Base-by-base conservation (phyloP, 78 protist genomes). In the Anaeramoeba flamelloides region DNA sequence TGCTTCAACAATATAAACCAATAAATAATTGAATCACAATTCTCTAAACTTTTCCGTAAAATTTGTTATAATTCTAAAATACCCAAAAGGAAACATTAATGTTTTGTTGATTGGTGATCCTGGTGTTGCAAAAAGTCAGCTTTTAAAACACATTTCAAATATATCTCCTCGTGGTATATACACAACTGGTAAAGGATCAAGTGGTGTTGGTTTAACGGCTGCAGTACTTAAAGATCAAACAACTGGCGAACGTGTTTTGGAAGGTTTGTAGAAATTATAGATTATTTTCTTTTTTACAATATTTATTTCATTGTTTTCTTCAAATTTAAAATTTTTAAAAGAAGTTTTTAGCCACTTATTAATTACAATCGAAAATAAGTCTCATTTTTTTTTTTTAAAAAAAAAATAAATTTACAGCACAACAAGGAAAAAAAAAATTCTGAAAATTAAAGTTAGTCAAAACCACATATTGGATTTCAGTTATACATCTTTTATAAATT, bases 121-220 rank as follows among this genome's bases (percentile, higher is more conserved):
- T 1, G 99, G 99, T n/a, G 99, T 98, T 1, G 99, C 99, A 78
- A 98, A 98, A 88, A 87, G 94, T 38, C 99, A 98, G 86, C 77
- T 97, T 38, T 90, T 96, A 38, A 92, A 92, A 84, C 78, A 83
- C 36, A 33, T 91, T 37, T 30, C 91, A 0, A 1, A 0, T 22
- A 2, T 92, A 1, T 81, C 92, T 4, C 93, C 94, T 3, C 86
- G 97, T 12, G 81, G 83, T 2, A 84, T 91, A 30, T 89, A 87
- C 85, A 87, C 80, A 12, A 87, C 53, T 53, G 69, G 69, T 26
- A 53, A 53, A 53, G 69, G 69, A 26, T 53, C 69, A 26, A 53
- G 69, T 53, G 99, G 99, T 34, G 99, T 96, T 4, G 99, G 99
- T 83, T 84, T 98, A 12, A 98, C 99, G 0, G 99, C 99, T 0